Evolutionary conservation across 2,329 filamentous ascomycete genomes (phyloP).

Genomic region (Fusarium sp.): DNA sequence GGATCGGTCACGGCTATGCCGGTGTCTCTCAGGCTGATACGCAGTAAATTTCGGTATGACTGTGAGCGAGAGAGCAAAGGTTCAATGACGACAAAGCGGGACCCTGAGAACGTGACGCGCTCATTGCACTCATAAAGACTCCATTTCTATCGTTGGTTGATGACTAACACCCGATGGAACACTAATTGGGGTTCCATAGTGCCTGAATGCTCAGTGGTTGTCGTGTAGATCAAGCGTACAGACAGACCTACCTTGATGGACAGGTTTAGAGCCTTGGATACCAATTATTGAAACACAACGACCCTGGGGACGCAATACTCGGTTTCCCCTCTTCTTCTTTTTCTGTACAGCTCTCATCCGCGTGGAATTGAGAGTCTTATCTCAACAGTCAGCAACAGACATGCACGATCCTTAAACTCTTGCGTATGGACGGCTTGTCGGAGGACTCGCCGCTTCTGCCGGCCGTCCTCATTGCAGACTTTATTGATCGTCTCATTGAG

Average conservation of each 20-base stretch:
- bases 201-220: conserved; percentile 3
- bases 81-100: conserved; percentile 43
- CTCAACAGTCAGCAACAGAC: conserved; percentile 1
- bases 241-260: conserved; percentile 52
- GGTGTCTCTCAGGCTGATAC: conserved; percentile 19
- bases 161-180: conserved; percentile 41
- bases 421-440: conserved; percentile 51
- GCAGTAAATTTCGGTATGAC: conserved; percentile 21
- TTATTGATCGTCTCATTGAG: conserved; percentile 29
- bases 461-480: conserved; percentile 42
- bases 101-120: conserved; percentile 30
- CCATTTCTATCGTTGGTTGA: conserved; percentile 9
- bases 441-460: conserved; percentile 45
- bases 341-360: conserved; percentile 10
- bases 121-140: conserved; percentile 15
- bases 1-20: conserved; percentile 26
- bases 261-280: conserved; percentile 21
- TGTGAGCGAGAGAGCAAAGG: conserved; percentile 1
- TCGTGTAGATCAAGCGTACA: conserved; percentile 3
- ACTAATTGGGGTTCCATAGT: neutral
- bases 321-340: conserved; percentile 11
- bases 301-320: neutral
- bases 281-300: neutral
- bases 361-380: conserved; percentile 7
- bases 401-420: conserved; percentile 32